Conservation (phyloP, 768 basidiomycete species). For the Pholiota conissans region DNA sequence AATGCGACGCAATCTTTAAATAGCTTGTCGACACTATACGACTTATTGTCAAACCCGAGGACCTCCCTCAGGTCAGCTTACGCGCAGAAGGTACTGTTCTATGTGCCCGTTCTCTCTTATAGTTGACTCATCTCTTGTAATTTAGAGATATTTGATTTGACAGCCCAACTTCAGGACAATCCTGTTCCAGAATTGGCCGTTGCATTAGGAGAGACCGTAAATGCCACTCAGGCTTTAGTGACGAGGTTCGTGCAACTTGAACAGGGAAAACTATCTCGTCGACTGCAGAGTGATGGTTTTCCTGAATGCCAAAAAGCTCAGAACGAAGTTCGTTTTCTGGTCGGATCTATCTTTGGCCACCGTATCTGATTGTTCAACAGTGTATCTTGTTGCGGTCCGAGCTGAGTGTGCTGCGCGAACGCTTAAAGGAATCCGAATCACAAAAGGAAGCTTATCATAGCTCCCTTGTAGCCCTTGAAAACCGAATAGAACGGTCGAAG, state of each 20-base stretch:
- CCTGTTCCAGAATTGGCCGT: conserved; percentile 36
- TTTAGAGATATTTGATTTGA: conserved; percentile 49
- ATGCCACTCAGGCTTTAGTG: conserved; percentile 60
- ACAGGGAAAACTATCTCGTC: conserved; percentile 29
- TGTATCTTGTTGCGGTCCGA: conserved; percentile 60
- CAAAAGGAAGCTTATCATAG: conserved; percentile 50
- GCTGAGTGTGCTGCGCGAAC: conserved; percentile 46
- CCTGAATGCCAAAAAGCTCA: conserved; percentile 51
- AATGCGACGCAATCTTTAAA: conserved; percentile 1
- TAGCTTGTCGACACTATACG: conserved; percentile 71
- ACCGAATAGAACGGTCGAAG: conserved; percentile 57
- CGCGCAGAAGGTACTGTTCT: conserved; percentile 37
- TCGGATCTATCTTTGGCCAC: not conserved
- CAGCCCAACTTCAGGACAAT: conserved; percentile 38
- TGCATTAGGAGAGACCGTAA: conserved; percentile 54
- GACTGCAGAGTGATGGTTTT: conserved; percentile 40
- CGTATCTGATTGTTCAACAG: conserved; percentile 31
- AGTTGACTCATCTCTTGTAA: conserved; percentile 4
- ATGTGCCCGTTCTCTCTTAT: conserved; percentile 7
- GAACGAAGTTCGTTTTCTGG: conserved; percentile 52
- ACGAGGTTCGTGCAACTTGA: conserved; percentile 53
- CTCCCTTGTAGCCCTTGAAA: conserved; percentile 57
- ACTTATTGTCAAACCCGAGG: conserved; percentile 53
- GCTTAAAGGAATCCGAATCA: conserved; percentile 49
- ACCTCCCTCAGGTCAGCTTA: conserved; percentile 41